Evolutionary conservation across 139 green algal species (phyloP).

Genomic region (Prasinococcaceae sp.): DNA sequence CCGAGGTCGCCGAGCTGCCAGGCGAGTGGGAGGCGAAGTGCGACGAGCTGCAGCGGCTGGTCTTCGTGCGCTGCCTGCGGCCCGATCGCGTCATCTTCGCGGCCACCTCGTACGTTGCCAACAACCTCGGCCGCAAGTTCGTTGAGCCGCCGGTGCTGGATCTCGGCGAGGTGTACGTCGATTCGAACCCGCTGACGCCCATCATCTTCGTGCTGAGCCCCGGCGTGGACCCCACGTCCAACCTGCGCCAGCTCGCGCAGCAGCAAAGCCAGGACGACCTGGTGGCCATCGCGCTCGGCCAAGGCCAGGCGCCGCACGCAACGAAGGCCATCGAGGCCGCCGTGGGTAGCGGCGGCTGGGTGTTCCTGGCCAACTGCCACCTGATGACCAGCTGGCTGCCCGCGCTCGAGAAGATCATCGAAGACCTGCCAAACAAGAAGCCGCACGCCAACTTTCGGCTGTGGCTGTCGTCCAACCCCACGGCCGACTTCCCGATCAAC

Average conservation of each 20-base stretch:
- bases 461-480: conserved; percentile 65
- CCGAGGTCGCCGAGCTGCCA: conserved; percentile 54
- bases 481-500: conserved; percentile 55
- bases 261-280: no score
- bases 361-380: conserved; percentile 83
- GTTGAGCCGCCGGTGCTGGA: conserved; percentile 70
- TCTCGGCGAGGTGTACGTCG: conserved; percentile 49
- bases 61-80: conserved; percentile 31
- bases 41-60: conserved; percentile 66
- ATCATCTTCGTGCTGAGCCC: conserved; percentile 70
- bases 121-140: conserved; percentile 60
- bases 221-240: conserved; percentile 63
- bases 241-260: conserved; percentile 54
- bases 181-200: conserved; percentile 41
- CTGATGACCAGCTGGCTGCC: conserved; percentile 76
- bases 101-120: conserved; percentile 52
- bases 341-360: conserved; percentile 53
- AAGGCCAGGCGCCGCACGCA: conserved; percentile 54
- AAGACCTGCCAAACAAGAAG: conserved; percentile 38
- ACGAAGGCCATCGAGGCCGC: conserved; percentile 61
- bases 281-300: conserved; percentile 59
- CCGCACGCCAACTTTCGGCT: conserved; percentile 64
- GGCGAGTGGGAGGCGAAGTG: conserved; percentile 64
- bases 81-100: conserved; percentile 64
- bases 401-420: conserved; percentile 66